Evolutionary conservation across 2,329 filamentous ascomycete species (phyloP).

Genomic region (Fusarium cyanostomum): DNA sequence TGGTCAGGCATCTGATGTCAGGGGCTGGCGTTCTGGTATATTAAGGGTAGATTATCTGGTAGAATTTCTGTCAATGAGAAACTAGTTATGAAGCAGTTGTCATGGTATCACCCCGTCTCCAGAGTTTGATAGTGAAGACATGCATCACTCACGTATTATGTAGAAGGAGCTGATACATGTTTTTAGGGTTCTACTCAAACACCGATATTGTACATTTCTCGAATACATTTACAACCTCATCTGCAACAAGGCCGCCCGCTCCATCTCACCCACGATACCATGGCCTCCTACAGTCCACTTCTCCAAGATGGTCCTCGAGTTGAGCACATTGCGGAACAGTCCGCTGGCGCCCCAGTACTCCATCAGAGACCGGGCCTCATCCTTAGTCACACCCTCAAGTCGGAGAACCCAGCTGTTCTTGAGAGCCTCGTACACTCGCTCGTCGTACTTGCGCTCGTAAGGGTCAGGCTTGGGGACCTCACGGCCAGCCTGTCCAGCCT

Average conservation of each 20-base stretch:
- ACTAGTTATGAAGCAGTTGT: conserved; percentile 4
- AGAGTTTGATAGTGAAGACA: too few relatives aligned
- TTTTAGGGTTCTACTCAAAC: conserved; percentile 32
- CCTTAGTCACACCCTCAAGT: conserved; percentile 74
- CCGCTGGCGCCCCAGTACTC: conserved; percentile 95
- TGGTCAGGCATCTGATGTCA: conserved; percentile 27
- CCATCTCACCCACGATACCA: conserved; percentile 86
- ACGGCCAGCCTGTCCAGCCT: conserved; percentile 53
- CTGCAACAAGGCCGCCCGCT: conserved; percentile 68
- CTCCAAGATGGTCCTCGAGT: conserved; percentile 77
- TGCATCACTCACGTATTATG: too few relatives aligned
- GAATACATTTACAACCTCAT: conserved; percentile 55
- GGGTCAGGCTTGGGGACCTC: conserved; percentile 58
- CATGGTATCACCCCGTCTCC: background rate
- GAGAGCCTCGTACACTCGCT: conserved; percentile 63
- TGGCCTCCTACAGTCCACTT: conserved; percentile 86
- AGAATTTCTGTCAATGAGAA: conserved; percentile 20
- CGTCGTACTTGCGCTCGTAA: conserved; percentile 66
- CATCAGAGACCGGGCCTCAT: conserved; percentile 81
- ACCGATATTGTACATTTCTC: conserved; percentile 44
- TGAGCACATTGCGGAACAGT: conserved; percentile 74
- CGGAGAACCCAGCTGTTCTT: conserved; percentile 62
- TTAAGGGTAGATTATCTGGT: conserved; percentile 36
- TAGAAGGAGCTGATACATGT: conserved; percentile 20
- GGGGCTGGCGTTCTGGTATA: conserved; percentile 47